Evolutionary conservation across 1,284 basidiomycete species (phyloP).

Genomic region (Lignosus rhinocerotis): DNA sequence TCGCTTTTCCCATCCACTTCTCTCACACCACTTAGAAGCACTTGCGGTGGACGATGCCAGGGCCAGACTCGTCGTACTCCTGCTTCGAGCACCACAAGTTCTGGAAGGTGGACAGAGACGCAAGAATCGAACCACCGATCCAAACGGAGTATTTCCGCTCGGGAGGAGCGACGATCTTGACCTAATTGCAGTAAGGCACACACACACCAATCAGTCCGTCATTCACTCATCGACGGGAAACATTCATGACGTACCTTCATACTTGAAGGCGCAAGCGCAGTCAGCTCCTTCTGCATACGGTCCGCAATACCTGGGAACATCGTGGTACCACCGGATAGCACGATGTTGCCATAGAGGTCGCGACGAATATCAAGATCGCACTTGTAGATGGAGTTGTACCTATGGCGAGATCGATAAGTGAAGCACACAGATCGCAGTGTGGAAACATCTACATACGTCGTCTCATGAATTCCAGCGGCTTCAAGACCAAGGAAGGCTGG

Average conservation of each 20-base stretch:
- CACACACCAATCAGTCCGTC: conserved; percentile 7
- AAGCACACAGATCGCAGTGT: conserved; percentile 33
- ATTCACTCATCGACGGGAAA: neutral
- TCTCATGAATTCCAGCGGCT: conserved; percentile 94
- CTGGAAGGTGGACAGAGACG: conserved; percentile 96
- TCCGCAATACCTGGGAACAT: conserved; percentile 98
- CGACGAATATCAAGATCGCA: conserved; percentile 84
- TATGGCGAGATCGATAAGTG: conserved; percentile 37
- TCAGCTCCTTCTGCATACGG: conserved; percentile 98
- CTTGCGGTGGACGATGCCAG: conserved; percentile 82
- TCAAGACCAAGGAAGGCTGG: conserved; percentile 93
- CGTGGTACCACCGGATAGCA: conserved; percentile 94
- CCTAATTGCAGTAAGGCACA: conserved; percentile 43
- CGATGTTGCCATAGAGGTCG: conserved; percentile 92
- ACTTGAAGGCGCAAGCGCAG: conserved; percentile 79
- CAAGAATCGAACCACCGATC: conserved; percentile 98
- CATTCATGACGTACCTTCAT: conserved; percentile 76
- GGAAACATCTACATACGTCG: conserved; percentile 58
- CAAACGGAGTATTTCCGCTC: conserved; percentile 96
- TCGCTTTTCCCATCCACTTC: conserved; percentile 20
- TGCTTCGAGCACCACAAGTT: conserved; percentile 92
- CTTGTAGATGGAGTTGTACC: conserved; percentile 88
- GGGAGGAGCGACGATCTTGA: conserved; percentile 92
- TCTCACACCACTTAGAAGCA: conserved; percentile 27
- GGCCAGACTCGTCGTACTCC: conserved; percentile 88